Evolutionary conservation across 805 yeast species (phyloP), one percentile per base, ranked within the genome.

Genomic region (Kluyveromyces siamensis): DNA sequence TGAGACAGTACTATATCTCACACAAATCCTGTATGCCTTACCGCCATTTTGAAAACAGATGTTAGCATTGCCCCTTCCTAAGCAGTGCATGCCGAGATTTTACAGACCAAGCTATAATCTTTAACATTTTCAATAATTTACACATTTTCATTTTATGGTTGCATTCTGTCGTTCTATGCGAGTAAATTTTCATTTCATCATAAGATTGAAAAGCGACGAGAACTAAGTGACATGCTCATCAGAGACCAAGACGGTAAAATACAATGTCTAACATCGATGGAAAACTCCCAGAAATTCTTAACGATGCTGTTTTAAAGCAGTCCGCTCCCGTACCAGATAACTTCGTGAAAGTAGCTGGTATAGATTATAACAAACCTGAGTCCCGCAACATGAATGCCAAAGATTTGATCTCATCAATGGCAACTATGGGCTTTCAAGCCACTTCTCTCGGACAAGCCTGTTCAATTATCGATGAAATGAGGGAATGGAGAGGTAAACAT

Each of bases 391-490:
- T 87, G 77, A 72, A 75, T 41, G 99, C 98, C 40, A 73, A 75
- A 13, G 90, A 87, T 59, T 72, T 93, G 55, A 77, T 93, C 54
- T 73, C 72, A 35, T 79, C 91, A 33, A 93, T 95, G 99, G 81
- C 74, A 58, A 81, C 81, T 37, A 93, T 95, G 97, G 99, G 99
- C 8, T 93, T 91, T 73, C 99, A 93, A 72, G 99, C 95, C 9
- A 79, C 90, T 8, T 76, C 91, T 7, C 75, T 93, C 43, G 83
- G 89, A 33, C 75, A 81, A 56, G 97, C 96, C 2, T 89, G 97
- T 65, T 96, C 89, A 30, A 87, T 95, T 56, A 88, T 93, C 50
- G 80, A 91, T 61, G 81, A 85, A 44, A 93, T 93, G 99, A 80
- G 96, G 69, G 50, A 70, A 19, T 93, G 98, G 98, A 80, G 91